These are phyloP conservation scores for Trichoderma arundinaceum DNA, from an alignment of 2,329 filamentous ascomycete genomes.

Conservation along the genomic window DNA sequence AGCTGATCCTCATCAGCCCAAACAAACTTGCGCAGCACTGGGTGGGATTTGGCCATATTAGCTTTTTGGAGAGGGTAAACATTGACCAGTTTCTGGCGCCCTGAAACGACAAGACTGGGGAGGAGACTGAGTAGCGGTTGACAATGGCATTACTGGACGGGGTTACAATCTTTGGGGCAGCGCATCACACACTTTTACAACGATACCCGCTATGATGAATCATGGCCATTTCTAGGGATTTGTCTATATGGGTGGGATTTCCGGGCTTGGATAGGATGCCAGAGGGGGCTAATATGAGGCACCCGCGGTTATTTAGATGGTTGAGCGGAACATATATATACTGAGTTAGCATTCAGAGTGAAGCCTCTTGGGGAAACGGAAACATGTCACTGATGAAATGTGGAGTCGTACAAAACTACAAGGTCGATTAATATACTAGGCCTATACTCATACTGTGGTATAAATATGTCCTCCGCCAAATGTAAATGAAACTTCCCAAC, in stretches of 20 bases:
- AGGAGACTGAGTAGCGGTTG: neutral
- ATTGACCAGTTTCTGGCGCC: conserved; percentile 57
- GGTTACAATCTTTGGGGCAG: neutral
- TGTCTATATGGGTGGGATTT: neutral
- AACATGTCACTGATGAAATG: no score
- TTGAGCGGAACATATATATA: neutral
- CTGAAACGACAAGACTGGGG: conserved; percentile 23
- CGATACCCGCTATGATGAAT: conserved; percentile 26
- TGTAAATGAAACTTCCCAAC: neutral
- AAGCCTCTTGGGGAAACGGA: neutral
- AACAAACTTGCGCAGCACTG: conserved; percentile 82
- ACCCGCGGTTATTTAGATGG: neutral
- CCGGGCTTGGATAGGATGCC: neutral
- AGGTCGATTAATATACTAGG: neutral
- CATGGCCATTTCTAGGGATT: conserved; percentile 17
- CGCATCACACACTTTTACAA: conserved; percentile 7
- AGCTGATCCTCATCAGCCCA: conserved; percentile 79
- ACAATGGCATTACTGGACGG: neutral
- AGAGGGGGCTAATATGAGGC: neutral
- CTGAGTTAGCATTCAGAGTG: neutral
- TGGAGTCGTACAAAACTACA: neutral
- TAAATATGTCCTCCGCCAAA: neutral
- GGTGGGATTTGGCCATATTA: conserved; percentile 67
- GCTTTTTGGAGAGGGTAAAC: conserved; percentile 64
- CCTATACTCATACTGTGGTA: neutral